Evolutionary conservation across 768 basidiomycete species (phyloP), one percentile per base, ranked within the genome.

Genomic region (Paxillus ammoniavirescens): DNA sequence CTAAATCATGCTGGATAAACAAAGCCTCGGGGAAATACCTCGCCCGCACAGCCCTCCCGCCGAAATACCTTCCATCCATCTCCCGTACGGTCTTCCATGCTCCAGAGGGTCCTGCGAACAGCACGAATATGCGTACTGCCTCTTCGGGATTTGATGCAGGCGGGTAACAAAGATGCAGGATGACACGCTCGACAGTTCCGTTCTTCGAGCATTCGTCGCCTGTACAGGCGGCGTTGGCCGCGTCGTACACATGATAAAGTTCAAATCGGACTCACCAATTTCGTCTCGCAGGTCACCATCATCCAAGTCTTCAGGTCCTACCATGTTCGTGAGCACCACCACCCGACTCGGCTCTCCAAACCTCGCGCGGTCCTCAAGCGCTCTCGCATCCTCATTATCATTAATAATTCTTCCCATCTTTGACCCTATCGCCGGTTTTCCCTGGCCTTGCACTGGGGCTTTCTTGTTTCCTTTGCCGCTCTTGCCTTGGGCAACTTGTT

Each of bases 21-120:
- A 70, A 64, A 23, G 53, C 53, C 64, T 93, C 91, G 0, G 87
- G 75, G 64, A 86, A 95, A 66, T 94, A 95, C 61, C 87, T 76
- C 40, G 93, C 93, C 42, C 87, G 77, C 30, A 96, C 90, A 14
- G 80, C 79, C 58, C 87, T 78, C 9, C 96, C 96, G 12, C 90
- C 94, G 65, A 98, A 98, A 66, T 82, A 96, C 28, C 95, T 79
- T 18, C 93, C 96, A 62, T 98, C 93, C 49, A 98, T 77, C 67
- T 96, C 93, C 45, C 93, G 82, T 2, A 95, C 91, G 0, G 93
- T 94, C 71, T 93, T 92, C 95, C 94, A 98, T 6, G 95, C 96
- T 10, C 93, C 96, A 0, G 82, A 94, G 5, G 91, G 91, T 1
- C 95, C 96, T 0, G 86, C 84, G 63, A 96, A 98, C 49, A 90